Percentiles rank a stretch among this genome's conserved stretches.
These are phyloP conservation scores for Furcasterigmium furcatum DNA, from an alignment of 2,329 filamentous ascomycete species.

Conservation along the genomic window DNA sequence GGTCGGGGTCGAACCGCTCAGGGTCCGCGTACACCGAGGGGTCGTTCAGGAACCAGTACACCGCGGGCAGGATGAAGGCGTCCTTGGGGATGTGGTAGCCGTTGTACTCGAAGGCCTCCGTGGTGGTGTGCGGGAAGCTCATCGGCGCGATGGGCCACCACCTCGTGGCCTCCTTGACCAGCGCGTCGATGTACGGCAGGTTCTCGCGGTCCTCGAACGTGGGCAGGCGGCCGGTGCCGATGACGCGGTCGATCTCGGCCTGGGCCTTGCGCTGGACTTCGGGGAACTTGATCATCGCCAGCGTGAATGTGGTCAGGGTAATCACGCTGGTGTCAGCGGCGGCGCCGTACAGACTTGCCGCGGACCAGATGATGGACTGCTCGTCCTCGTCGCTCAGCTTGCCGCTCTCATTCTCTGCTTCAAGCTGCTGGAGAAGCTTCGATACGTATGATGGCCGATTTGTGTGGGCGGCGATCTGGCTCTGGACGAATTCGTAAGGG, in stretches of 20 bases:
- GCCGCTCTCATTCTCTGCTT: background rate
- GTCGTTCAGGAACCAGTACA: slow-evolving; percentile 53
- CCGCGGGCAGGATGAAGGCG: slow-evolving; percentile 15
- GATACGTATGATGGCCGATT: slow-evolving; percentile 21
- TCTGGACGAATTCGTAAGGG: slow-evolving; percentile 25
- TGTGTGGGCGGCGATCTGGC: slow-evolving; percentile 17
- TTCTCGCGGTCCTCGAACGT: slow-evolving; percentile 18
- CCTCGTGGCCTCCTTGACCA: slow-evolving; percentile 24
- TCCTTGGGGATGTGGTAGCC: slow-evolving; percentile 8
- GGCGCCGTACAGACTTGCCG: slow-evolving; percentile 21
- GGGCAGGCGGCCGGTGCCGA: slow-evolving; percentile 24
- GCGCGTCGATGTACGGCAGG: slow-evolving; percentile 24
- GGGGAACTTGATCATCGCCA: slow-evolving; percentile 19
- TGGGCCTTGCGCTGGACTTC: slow-evolving; percentile 18
- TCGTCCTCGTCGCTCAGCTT: slow-evolving; percentile 14
- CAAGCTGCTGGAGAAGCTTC: slow-evolving; percentile 14
- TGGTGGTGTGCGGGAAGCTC: slow-evolving; percentile 32
- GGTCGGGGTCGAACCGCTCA: slow-evolving; percentile 25
- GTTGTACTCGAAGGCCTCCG: slow-evolving; percentile 25
- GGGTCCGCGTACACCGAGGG: slow-evolving; percentile 57
- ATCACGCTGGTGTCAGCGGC: slow-evolving; percentile 24
- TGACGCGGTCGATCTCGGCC: slow-evolving; percentile 18
- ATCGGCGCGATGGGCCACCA: slow-evolving; percentile 29
- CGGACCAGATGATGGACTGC: slow-evolving; percentile 17
- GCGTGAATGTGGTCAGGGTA: slow-evolving; percentile 14